phyloP scores from a whole-genome alignment of 192 early-diverging fungal genomes.

The Backusella parvicylindrica region DNA sequence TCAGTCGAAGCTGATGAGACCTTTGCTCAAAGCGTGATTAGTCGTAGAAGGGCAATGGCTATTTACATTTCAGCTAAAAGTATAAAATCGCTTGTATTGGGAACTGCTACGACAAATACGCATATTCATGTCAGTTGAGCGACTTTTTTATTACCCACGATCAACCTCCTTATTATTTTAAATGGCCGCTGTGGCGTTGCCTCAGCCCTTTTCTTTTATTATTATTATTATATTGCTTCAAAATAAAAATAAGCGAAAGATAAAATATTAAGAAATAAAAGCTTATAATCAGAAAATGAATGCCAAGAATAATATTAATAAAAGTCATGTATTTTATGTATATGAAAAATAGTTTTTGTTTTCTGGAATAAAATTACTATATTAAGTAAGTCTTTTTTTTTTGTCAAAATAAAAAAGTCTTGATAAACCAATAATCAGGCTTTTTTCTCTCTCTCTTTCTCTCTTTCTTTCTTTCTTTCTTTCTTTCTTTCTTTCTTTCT shows the following conservation, averaged over 20 bases:
- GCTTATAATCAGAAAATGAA: too few species aligned
- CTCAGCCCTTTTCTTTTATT: not conserved
- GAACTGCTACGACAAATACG: not conserved
- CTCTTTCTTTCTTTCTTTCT: too few species aligned
- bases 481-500: not conserved
- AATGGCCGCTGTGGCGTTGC: not conserved
- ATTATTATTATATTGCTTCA: too few species aligned
- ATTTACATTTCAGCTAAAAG: not conserved
- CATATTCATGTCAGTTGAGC: not conserved
- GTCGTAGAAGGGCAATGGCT: not conserved
- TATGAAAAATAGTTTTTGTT: too few species aligned
- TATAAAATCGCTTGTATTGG: not conserved
- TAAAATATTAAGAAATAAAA: too few species aligned
- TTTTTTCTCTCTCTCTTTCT: not conserved
- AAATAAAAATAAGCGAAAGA: too few species aligned
- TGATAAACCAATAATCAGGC: not conserved
- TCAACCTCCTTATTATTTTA: not conserved
- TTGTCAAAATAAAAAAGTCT: not conserved
- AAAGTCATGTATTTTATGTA: too few species aligned
- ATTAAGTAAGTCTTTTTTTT: not conserved
- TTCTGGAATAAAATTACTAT: not conserved
- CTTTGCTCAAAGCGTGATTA: not conserved
- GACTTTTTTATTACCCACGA: not conserved
- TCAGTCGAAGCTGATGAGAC: not conserved
- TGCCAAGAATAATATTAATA: too few species aligned